These are phyloP conservation scores for Chimonanthus praecox DNA, from an alignment of 164 flowering plant species.

Conservation along the genomic window DNA sequence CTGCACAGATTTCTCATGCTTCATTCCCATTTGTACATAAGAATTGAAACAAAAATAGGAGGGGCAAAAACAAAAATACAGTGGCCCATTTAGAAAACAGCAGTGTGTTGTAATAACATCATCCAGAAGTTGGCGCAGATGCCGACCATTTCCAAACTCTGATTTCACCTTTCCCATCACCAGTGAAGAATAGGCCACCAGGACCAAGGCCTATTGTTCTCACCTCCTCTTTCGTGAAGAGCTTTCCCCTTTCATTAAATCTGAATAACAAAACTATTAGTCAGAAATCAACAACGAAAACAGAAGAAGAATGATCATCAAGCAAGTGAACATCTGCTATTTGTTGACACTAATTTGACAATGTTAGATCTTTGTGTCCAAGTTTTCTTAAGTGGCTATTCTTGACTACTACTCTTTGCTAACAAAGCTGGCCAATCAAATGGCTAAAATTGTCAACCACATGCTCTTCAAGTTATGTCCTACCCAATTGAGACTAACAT, in stretches of 20 bases:
- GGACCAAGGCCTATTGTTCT: slow-evolving; percentile 77
- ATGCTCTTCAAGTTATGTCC: background rate
- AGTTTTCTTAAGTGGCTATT: too few species aligned
- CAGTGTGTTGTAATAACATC: background rate
- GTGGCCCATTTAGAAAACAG: background rate
- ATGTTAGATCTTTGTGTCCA: too few species aligned
- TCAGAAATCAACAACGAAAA: background rate
- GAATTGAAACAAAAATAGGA: background rate
- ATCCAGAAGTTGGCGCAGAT: background rate
- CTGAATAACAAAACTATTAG: slow-evolving; percentile 23
- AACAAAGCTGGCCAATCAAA: too few species aligned
- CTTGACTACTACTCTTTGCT: too few species aligned
- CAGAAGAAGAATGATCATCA: background rate
- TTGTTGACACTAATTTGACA: too few species aligned
- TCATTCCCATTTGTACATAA: background rate
- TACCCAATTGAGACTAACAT: background rate
- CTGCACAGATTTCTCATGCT: background rate
- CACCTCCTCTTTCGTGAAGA: slow-evolving; percentile 61
- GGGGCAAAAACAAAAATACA: background rate
- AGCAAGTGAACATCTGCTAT: background rate
- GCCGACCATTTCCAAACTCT: slow-evolving; percentile 66
- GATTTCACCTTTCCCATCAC: slow-evolving; percentile 79
- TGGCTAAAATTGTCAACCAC: too few species aligned
- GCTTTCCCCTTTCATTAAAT: slow-evolving; percentile 72
- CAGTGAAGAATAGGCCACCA: slow-evolving; percentile 76